Conservation (phyloP, 2,329 filamentous ascomycete species). For the Akanthomyces uredinophilus region DNA sequence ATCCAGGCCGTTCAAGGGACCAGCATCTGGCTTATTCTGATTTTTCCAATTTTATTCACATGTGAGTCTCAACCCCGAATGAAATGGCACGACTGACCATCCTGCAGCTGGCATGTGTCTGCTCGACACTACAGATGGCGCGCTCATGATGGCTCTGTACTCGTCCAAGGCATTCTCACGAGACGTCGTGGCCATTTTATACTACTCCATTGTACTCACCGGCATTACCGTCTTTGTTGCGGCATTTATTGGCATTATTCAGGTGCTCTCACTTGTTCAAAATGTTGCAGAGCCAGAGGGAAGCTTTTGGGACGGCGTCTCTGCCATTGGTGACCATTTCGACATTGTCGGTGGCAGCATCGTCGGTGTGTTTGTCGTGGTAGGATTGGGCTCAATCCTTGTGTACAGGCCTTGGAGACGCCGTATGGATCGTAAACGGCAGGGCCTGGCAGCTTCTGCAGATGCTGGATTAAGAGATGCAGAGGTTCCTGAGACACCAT, state of each 20-base stretch:
- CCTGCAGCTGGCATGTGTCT: conserved; percentile 87
- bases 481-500: conserved; percentile 9
- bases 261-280: conserved; percentile 72
- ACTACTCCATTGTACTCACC: conserved; percentile 87
- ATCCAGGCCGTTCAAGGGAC: conserved; percentile 83
- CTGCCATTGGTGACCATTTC: conserved; percentile 70
- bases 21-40: conserved; percentile 86
- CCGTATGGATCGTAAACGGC: conserved; percentile 29
- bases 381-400: conserved; percentile 67
- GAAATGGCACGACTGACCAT: neutral
- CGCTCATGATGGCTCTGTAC: conserved; percentile 92
- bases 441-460: conserved; percentile 4
- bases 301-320: conserved; percentile 86
- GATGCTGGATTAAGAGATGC: conserved; percentile 8
- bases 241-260: conserved; percentile 78
- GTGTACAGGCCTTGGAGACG: conserved; percentile 75
- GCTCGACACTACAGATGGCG: conserved; percentile 86
- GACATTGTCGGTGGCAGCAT: conserved; percentile 84
- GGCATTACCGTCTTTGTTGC: conserved; percentile 78
- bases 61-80: conserved; percentile 38
- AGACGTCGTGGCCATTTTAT: conserved; percentile 83
- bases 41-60: conserved; percentile 88
- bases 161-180: conserved; percentile 71
- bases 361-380: conserved; percentile 75
- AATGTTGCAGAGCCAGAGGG: conserved; percentile 70